Conservation (phyloP, 192 early-diverging fungal species). For the Allomyces macrogynus region DNA sequence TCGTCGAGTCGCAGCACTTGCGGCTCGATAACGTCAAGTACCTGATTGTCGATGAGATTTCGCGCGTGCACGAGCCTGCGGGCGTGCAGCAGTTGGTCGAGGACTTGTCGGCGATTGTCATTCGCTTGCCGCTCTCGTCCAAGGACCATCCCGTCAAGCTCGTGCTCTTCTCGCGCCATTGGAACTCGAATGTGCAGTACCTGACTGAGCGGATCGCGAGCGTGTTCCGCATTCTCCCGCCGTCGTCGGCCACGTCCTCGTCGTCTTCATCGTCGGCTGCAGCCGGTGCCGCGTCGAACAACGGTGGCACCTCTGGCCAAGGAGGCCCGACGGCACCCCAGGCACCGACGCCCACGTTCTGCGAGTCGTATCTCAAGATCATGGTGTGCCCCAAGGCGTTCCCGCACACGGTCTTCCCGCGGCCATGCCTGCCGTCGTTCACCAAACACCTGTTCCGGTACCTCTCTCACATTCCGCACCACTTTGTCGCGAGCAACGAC, state of each 20-base stretch:
- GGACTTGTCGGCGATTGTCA: not conserved
- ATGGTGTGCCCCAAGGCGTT: not conserved
- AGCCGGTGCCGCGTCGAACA: too few species aligned
- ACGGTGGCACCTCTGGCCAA: too few species aligned
- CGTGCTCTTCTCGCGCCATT: not conserved
- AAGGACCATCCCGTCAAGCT: not conserved
- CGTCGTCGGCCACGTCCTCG: not conserved
- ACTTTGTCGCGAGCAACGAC: not conserved
- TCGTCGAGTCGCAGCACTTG: not conserved
- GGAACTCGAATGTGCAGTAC: not conserved
- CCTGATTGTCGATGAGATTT: not conserved
- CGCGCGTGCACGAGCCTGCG: not conserved
- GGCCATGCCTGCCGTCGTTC: not conserved
- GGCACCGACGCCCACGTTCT: not conserved
- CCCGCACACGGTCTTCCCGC: not conserved
- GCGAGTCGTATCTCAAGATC: not conserved
- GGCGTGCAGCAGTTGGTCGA: not conserved
- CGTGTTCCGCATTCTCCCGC: not conserved
- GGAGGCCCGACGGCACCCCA: too few species aligned
- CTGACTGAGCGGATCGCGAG: not conserved
- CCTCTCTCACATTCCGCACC: not conserved
- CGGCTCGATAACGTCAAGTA: not conserved
- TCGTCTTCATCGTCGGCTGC: too few species aligned
- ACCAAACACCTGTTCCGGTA: not conserved
- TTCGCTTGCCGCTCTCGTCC: not conserved